Evolutionary conservation across 2,329 filamentous ascomycete genomes (phyloP), one percentile per base, ranked within the genome.

Genomic region (Aspergillus novoparasiticus): DNA sequence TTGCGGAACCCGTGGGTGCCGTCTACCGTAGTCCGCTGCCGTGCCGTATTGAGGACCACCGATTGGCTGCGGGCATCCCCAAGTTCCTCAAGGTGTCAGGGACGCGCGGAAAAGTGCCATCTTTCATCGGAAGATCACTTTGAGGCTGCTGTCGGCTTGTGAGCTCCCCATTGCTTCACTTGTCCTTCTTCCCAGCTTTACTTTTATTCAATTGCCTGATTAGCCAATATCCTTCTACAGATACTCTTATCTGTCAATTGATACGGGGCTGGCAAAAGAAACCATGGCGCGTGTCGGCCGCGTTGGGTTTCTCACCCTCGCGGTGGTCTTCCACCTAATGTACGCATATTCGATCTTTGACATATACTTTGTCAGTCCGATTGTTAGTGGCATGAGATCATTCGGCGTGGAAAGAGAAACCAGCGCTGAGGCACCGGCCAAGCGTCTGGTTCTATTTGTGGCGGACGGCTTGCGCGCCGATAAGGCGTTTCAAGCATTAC

Each of bases 341-440:
- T 99, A 99, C 78, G 90, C 97, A 61, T 91, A 90, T 76, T 97
- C 93, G 64, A 98, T 98, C 73, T 99, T 99, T 81, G 94, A 97
- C 78, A 95, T 98, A 68, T 98, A 99, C 81, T 99, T 99, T 76
- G 93, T 97, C 75, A 97, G 93, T 76, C 95, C 95, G 26, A 95
- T 99, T 71, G 95, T 98, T 60, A 91, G 90, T 82, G 95, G 95
- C 75, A 99, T 99, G 95, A 88, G 86, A 73, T 86, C 93, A 64
- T 94, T 93, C 79, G 81, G 83, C 53, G 84, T 96, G 43, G 87
- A 93, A 64, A 84, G 89, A 60, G 81, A 86, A 45, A 70, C 79
- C 48, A 80, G 81, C 58, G 78, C 78, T 57, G 88, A 90, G 77
- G 87, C 94, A 26, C 95, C 95, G 1, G 94, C 96, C 6, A 92